phyloP scores from a whole-genome alignment of 2,329 filamentous ascomycete genomes.

The Blumeriella jaapii region DNA sequence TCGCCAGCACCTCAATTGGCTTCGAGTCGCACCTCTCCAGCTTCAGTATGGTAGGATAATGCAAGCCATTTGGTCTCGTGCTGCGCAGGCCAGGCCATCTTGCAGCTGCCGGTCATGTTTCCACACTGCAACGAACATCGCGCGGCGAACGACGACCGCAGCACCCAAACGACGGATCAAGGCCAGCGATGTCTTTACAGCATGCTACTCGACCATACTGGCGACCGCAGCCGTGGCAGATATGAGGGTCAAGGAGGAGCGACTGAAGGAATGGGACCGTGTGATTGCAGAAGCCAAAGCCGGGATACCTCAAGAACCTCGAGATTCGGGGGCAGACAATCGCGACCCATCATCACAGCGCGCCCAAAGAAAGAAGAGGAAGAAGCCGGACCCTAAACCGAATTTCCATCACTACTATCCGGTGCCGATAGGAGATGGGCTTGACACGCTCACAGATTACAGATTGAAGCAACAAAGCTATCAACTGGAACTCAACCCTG shows the following conservation, averaged over 20 bases:
- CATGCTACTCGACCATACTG: slow-evolving; percentile 57
- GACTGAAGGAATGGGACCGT: slow-evolving; percentile 48
- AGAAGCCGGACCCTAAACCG: not conserved
- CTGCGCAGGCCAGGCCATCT: slow-evolving; percentile 46
- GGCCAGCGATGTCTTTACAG: slow-evolving; percentile 46
- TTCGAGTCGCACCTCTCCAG: not conserved
- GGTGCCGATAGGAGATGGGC: not conserved
- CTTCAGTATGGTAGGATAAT: slow-evolving; percentile 35
- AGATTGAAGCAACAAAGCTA: too few species aligned
- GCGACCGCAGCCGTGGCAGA: slow-evolving; percentile 54
- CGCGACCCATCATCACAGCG: not conserved
- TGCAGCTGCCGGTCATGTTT: slow-evolving; percentile 54
- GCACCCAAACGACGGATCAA: slow-evolving; percentile 38
- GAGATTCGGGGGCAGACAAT: not conserved
- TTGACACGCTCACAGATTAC: not conserved
- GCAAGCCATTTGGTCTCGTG: slow-evolving; percentile 58
- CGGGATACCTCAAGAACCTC: not conserved
- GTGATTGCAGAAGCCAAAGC: slow-evolving; percentile 43
- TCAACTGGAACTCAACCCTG: not conserved
- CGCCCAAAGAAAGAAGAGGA: not conserved
- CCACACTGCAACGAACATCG: slow-evolving; percentile 35
- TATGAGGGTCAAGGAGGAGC: slow-evolving; percentile 43
- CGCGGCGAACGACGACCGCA: slow-evolving; percentile 39
- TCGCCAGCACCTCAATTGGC: slow-evolving; percentile 1
- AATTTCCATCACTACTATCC: not conserved